phyloP scores from a whole-genome alignment of 2,329 filamentous ascomycete species.

The Botrytis sinoallii region DNA sequence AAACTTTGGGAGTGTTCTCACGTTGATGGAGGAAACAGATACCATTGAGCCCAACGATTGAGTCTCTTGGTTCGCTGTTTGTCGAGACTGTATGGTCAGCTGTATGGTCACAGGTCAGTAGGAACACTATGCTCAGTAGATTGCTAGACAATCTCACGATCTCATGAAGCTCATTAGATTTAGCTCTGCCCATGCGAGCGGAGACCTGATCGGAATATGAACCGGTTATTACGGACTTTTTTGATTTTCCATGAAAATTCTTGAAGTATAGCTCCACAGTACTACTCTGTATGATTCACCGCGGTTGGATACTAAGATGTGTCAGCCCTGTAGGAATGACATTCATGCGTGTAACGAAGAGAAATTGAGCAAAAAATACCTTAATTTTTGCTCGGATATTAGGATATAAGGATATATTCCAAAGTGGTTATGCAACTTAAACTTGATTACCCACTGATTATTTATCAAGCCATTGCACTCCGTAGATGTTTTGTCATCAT shows the following conservation, averaged over 20 bases:
- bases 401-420: neutral
- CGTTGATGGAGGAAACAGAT: neutral
- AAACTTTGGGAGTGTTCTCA: neutral
- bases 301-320: neutral
- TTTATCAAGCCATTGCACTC: neutral
- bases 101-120: neutral
- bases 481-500: neutral
- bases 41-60: neutral
- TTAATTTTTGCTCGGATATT: neutral
- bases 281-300: neutral
- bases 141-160: neutral
- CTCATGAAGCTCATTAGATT: neutral
- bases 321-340: constrained; percentile 8
- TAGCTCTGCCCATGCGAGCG: neutral
- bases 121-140: neutral
- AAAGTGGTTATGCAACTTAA: neutral
- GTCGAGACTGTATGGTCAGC: neutral
- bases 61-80: neutral
- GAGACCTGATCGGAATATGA: neutral
- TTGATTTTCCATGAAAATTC: constrained; percentile 2
- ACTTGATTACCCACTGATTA: neutral
- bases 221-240: constrained; percentile 7
- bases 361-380: neutral
- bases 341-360: neutral
- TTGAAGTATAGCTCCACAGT: neutral